These are phyloP conservation scores for Starmerella stellata DNA, from an alignment of 805 yeast genomes.

Conservation along the genomic window DNA sequence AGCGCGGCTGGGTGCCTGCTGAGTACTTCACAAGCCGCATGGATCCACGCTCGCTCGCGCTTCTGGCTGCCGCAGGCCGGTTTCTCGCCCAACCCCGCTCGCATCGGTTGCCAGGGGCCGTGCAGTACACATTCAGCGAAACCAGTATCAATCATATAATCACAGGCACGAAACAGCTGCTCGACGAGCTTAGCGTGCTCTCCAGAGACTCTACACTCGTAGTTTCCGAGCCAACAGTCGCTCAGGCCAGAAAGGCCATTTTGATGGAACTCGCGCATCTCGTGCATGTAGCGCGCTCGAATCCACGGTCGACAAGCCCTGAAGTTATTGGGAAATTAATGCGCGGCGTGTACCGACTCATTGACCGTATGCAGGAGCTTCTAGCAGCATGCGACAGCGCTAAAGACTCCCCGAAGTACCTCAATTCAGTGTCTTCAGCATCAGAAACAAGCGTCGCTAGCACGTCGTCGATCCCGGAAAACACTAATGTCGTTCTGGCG, in stretches of 20 bases:
- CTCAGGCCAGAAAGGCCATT: slow-evolving; percentile 23
- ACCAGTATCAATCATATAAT: slow-evolving; percentile 25
- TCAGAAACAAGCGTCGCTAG: neutral
- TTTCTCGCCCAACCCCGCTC: slow-evolving; percentile 23
- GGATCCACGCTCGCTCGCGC: slow-evolving; percentile 23
- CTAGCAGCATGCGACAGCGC: slow-evolving; percentile 19
- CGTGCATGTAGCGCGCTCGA: slow-evolving; percentile 24
- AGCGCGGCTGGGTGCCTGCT: slow-evolving; percentile 29
- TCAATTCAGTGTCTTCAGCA: neutral
- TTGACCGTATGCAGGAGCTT: slow-evolving; percentile 21
- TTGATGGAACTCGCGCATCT: slow-evolving; percentile 26
- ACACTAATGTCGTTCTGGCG: neutral
- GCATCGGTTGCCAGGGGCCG: slow-evolving; percentile 11
- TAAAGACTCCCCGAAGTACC: slow-evolving; percentile 4
- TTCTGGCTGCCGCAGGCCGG: slow-evolving; percentile 23
- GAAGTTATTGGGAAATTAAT: slow-evolving; percentile 21
- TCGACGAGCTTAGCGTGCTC: slow-evolving; percentile 22
- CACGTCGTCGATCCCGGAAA: neutral
- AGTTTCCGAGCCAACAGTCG: slow-evolving; percentile 18
- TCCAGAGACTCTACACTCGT: slow-evolving; percentile 23
- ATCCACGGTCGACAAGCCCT: slow-evolving; percentile 20
- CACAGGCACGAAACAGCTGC: slow-evolving; percentile 24
- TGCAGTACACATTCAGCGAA: slow-evolving; percentile 21
- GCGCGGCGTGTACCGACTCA: slow-evolving; percentile 20
- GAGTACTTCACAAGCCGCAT: slow-evolving; percentile 26